Evolutionary conservation across 2,329 filamentous ascomycete species (phyloP), one percentile per base, ranked within the genome.

Genomic region (Trichoderma koningiopsis): DNA sequence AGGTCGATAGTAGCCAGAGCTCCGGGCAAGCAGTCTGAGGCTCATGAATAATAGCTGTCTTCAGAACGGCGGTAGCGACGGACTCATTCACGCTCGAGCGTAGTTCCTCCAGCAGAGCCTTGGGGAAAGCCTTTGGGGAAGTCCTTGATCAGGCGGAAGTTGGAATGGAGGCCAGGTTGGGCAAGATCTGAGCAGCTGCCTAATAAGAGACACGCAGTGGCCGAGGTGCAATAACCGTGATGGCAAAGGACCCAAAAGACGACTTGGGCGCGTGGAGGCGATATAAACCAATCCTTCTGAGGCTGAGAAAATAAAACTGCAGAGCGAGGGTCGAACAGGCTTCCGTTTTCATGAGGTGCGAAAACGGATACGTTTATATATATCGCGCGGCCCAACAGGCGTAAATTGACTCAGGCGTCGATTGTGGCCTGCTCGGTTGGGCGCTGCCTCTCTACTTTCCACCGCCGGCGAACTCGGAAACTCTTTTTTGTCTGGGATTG

Each of bases 21-120:
- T n/a, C 27, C 62, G n/a, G 52, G 37, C 37, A 40, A 52, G 27
- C 27, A 61, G 47, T 61, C 57, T 61, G 27, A 61, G 47, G 43
- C 57, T 68, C 47, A 60, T 68, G 5, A 60, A 68, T 37, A 29
- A n/a, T 35, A 35, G 33, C 13, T 35, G 16, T 43, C 19, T 31
- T 57, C 14, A 47, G 22, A n/a, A 35, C 19, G 52, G 27, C 11
- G n/a, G 19, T 31, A 19, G 43, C 31, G 27, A 47, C 33, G 11
- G 33, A 13, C 35, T n/a, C 19, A 57, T 33, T 14, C 62, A 57
- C 29, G 37, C 35, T 65, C 13, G 27, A 16, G 13, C 14, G 29
- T 1, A 37, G 16, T 16, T 37, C 40, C 24, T 49, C 35, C n/a
- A 53, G 22, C n/a, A 53, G 27, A 22, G 37, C 52, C 24, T 56